Evolutionary conservation across 176 grass and related monocot genomes (phyloP), one percentile per base, ranked within the genome.

Genomic region (Avena eriantha): DNA sequence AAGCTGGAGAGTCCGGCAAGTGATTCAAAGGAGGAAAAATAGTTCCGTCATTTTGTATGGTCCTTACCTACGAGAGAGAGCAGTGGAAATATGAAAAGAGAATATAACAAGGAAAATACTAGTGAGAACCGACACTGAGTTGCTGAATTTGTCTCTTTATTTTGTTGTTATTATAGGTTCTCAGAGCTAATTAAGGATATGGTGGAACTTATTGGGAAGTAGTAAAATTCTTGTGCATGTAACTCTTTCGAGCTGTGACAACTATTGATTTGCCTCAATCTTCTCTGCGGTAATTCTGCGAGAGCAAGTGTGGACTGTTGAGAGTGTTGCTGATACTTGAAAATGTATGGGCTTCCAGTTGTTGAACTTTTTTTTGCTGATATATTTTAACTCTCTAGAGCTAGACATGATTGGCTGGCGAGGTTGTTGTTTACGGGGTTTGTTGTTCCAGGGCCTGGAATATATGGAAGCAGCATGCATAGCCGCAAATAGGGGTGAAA

Each of bases 11-110:
- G 19, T 68, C 34, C 61, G 71, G 9, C 49, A 60, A 79, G 35
- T 45, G 39, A 70, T 36, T 80, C 4, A 16, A 84, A 86, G 21
- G 57, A 81, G 58, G 69, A 87, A 73, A 87, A 84, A 71, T 88
- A 85, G 13, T 3, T 89, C 8, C 35, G 79, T 83, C 41, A 69
- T 80, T 79, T 79, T 58, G 24, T 46, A 66, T 66, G 45, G 24
- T 64, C 60, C 31, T 19, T 59, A 48, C 68, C 48, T 7, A 73
- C 10, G 33, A 79, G 54, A 29, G 29, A 29, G 29, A 78, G 31
- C 17, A 71, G 8, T 33, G 0, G 16, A 81, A 75, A 75, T 54
- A 85, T 31, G 34, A 43, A 89, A 21, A 84, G 63, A 29, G 29
- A 77, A 77, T 69, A 51, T 69, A 51, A 61, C 15, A 75, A 81